Evolutionary conservation across 78 protist genomes (phyloP).

Genomic region (Cavenderia fasciculata): DNA sequence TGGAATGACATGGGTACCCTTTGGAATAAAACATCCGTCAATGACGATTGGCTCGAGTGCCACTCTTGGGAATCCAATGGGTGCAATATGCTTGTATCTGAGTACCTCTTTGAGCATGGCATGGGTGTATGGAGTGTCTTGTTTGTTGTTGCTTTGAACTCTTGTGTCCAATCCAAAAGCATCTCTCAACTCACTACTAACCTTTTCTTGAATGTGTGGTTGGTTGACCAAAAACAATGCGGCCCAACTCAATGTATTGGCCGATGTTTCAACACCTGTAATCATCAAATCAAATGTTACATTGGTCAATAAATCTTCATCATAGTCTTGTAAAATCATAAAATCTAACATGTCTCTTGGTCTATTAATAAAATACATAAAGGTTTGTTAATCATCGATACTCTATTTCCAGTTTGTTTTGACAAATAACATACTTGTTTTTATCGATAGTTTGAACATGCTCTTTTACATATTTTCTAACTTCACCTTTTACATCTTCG

Average conservation of each 20-base stretch:
- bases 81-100: neutral
- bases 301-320: neutral
- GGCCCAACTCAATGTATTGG: constrained; percentile 25
- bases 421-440: constrained; percentile 11
- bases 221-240: constrained; percentile 1
- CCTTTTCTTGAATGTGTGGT: constrained; percentile 19
- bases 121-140: neutral
- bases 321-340: neutral
- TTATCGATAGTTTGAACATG: neutral
- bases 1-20: neutral
- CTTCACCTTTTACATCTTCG: neutral
- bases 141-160: neutral
- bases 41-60: neutral
- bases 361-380: neutral
- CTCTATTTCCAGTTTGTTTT: no score
- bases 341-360: neutral
- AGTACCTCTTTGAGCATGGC: constrained; percentile 22
- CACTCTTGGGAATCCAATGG: neutral
- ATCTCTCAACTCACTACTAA: neutral
- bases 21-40: constrained; percentile 6
- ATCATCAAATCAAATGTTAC: neutral
- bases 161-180: neutral
- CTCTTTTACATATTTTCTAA: neutral
- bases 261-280: constrained; percentile 28
- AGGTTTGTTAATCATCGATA: neutral